phyloP scores from a whole-genome alignment of 805 yeast species.

The Ogataea philodendri region DNA sequence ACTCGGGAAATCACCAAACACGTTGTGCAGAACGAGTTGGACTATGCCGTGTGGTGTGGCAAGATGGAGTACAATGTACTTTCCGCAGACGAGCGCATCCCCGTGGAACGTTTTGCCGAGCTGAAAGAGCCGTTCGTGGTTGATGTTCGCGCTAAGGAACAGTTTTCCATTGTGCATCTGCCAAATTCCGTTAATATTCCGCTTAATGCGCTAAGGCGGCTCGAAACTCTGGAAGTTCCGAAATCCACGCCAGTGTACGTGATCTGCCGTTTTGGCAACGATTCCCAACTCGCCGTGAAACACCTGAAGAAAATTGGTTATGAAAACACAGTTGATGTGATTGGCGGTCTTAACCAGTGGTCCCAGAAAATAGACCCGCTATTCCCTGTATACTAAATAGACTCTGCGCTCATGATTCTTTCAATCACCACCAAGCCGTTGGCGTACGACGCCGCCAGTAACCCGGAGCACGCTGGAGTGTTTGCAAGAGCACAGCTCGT shows the following conservation, averaged over 20 bases:
- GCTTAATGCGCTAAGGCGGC: slow-evolving; percentile 44
- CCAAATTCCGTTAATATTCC: slow-evolving; percentile 64
- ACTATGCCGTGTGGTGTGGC: slow-evolving; percentile 81
- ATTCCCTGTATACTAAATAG: slow-evolving; percentile 59
- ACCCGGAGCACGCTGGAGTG: slow-evolving; percentile 17
- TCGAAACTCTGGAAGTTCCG: slow-evolving; percentile 22
- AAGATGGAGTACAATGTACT: slow-evolving; percentile 45
- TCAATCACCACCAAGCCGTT: slow-evolving; percentile 33
- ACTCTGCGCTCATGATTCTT: slow-evolving; percentile 18
- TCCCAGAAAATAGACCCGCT: slow-evolving; percentile 53
- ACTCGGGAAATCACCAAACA: slow-evolving; percentile 48
- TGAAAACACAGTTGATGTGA: slow-evolving; percentile 56
- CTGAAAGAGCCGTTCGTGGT: slow-evolving; percentile 18
- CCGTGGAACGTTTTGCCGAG: slow-evolving; percentile 36
- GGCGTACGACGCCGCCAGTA: slow-evolving; percentile 27
- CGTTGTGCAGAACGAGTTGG: slow-evolving; percentile 46
- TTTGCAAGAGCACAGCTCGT: slow-evolving; percentile 23
- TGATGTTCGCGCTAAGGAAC: slow-evolving; percentile 83
- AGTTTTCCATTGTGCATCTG: slow-evolving; percentile 64
- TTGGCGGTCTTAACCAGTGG: slow-evolving; percentile 79
- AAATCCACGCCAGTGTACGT: slow-evolving; percentile 42
- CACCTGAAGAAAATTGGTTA: slow-evolving; percentile 51
- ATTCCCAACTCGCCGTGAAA: slow-evolving; percentile 75
- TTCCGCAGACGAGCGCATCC: slow-evolving; percentile 43
- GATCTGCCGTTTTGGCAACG: slow-evolving; percentile 87